A percentile compares a stretch with the other conserved stretches of the same genome.
phyloP scores from a whole-genome alignment of 2,329 filamentous ascomycete genomes.

The Cucurbitaria berberidis region DNA sequence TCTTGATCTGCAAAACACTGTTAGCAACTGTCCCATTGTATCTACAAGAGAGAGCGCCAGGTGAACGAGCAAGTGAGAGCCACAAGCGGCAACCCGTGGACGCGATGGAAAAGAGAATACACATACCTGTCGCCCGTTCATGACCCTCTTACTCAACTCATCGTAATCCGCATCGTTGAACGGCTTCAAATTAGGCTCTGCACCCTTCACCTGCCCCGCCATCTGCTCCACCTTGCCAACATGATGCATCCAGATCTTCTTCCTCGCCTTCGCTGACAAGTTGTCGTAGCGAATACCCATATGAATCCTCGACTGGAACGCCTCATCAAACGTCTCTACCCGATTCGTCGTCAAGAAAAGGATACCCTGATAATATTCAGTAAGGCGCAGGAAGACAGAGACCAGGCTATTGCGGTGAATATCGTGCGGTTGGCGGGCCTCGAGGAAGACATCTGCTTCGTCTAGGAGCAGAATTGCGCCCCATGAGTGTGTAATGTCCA shows the following conservation, averaged over 20 bases:
- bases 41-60: not conserved
- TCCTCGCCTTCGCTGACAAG: constrained; percentile 73
- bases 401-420: constrained; percentile 86
- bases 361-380: constrained; percentile 93
- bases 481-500: constrained; percentile 87
- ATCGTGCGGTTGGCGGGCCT: constrained; percentile 82
- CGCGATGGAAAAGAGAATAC: not conserved
- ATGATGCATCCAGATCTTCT: constrained; percentile 84
- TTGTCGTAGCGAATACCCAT: constrained; percentile 82
- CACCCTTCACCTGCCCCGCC: constrained; percentile 61
- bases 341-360: constrained; percentile 89
- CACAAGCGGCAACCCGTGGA: not conserved
- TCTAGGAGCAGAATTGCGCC: constrained; percentile 84
- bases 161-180: constrained; percentile 73
- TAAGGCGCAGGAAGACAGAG: constrained; percentile 81
- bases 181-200: constrained; percentile 50
- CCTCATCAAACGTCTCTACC: constrained; percentile 86
- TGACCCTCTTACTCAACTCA: constrained; percentile 68
- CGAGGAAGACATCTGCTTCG: constrained; percentile 68
- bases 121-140: constrained; percentile 70
- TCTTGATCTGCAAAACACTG: constrained; percentile 73
- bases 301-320: constrained; percentile 87
- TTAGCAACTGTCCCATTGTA: constrained; percentile 12
- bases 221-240: constrained; percentile 69
- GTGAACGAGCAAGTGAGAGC: not conserved